phyloP scores from a whole-genome alignment of 2,329 filamentous ascomycete species.

The Amesomyces nigricolor region DNA sequence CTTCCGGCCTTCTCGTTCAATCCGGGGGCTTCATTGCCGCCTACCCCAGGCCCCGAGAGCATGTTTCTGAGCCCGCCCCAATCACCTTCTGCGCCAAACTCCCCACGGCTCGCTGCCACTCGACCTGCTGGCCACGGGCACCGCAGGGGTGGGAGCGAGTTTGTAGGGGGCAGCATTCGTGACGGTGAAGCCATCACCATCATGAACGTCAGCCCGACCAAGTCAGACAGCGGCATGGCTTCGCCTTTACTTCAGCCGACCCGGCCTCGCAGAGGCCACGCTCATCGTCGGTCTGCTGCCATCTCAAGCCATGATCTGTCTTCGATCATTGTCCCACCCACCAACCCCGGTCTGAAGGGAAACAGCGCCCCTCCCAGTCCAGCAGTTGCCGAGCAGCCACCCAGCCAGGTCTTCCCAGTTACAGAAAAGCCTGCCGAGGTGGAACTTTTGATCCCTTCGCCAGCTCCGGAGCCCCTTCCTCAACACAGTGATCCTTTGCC shows the following conservation, averaged over 20 bases:
- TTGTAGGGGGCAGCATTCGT: conserved; percentile 68
- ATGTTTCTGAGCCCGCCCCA: conserved; percentile 50
- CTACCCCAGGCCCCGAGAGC: conserved; percentile 31
- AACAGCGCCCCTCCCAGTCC: conserved; percentile 63
- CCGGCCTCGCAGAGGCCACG: conserved; percentile 60
- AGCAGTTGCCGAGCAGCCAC: conserved; percentile 39
- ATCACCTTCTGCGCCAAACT: conserved; percentile 50
- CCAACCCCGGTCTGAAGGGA: conserved; percentile 44
- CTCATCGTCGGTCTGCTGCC: conserved; percentile 73
- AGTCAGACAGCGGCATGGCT: conserved; percentile 52
- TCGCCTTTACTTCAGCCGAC: conserved; percentile 51
- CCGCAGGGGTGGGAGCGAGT: conserved; percentile 76
- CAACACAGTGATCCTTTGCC: conserved; percentile 14
- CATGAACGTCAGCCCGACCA: conserved; percentile 66
- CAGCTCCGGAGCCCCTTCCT: conserved; percentile 1
- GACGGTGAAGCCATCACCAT: conserved; percentile 53
- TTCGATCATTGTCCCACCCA: conserved; percentile 57
- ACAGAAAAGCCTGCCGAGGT: conserved; percentile 11
- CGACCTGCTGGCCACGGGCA: conserved; percentile 65
- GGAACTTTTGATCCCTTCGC: conserved; percentile 8
- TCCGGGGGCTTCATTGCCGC: conserved; percentile 37
- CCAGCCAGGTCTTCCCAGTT: conserved; percentile 25
- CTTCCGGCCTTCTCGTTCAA: conserved; percentile 54
- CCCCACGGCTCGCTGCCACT: conserved; percentile 44
- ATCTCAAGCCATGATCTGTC: conserved; percentile 78